Percentiles rank a stretch among this genome's conserved stretches.
These are phyloP conservation scores for Aspergillus indologenus DNA, from an alignment of 495 filamentous ascomycete species.

Conservation along the genomic window DNA sequence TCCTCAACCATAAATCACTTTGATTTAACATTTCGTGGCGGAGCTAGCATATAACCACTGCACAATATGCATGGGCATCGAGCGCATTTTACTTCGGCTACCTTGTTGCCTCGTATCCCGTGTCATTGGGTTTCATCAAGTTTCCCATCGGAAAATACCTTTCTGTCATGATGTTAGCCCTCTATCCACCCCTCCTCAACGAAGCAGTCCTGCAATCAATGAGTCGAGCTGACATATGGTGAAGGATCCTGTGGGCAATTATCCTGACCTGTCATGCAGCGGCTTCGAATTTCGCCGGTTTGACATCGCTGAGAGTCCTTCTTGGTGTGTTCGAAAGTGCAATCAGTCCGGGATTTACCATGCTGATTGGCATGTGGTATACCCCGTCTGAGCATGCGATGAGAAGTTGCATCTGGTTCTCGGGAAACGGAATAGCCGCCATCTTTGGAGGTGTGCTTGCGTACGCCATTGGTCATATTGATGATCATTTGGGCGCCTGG, in stretches of 20 bases:
- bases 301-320: conserved; percentile 47
- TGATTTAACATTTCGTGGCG: neutral
- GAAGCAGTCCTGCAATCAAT: neutral
- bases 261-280: conserved; percentile 50
- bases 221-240: neutral
- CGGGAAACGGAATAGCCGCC: conserved; percentile 28
- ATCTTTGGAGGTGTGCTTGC: conserved; percentile 51
- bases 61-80: conserved; percentile 15
- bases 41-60: conserved; percentile 3
- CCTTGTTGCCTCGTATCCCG: conserved; percentile 13
- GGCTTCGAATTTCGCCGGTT: conserved; percentile 45
- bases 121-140: conserved; percentile 15
- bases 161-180: conserved; percentile 9
- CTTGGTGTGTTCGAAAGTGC: conserved; percentile 17
- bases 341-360: conserved; percentile 16
- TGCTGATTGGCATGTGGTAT: conserved; percentile 16
- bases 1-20: neutral
- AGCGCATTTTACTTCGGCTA: conserved; percentile 19
- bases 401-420: conserved; percentile 26
- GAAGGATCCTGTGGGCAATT: conserved; percentile 41
- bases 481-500: conserved; percentile 24
- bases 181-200: neutral
- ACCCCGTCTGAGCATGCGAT: conserved; percentile 18
- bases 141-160: conserved; percentile 18
- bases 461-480: conserved; percentile 52